Base-by-base conservation (phyloP, 768 basidiomycete genomes). In the Termitomyces sp. region DNA sequence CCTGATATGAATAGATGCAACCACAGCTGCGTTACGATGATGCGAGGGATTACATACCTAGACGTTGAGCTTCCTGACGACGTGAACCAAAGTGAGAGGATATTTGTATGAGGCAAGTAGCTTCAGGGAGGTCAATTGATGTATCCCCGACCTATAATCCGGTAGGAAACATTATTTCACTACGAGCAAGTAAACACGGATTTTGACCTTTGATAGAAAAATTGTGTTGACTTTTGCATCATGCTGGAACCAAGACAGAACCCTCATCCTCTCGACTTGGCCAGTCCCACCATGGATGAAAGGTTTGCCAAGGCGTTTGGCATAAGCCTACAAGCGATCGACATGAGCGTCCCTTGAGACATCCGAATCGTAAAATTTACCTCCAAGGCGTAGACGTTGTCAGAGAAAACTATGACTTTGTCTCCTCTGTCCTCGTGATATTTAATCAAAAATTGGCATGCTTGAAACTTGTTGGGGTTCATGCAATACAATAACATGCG, bases 391-490 rank as follows among this genome's bases (percentile, higher is more conserved):
- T 81, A 99, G 21, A 99, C 96, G 68, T 99, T 98, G 70, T 99
- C 97, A 2, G 95, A 98, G 66, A 99, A 99, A 1, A 99, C 97
- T 59, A 99, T 99, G 62, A 98, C 92, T 74, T 99, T 99, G 73
- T 99, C 97, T 8, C 97, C 97, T 61, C 97, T 82, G 62, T 88
- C 87, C 72, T 99, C 97, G 67, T 99, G 97, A 62, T 94, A 98
- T 66, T 94, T 91, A 75, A 99, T 98, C 59, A 99, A 77, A 70
- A 97, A 99, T 65, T 99, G 97, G 68, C 96, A 98, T 15, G 96
- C 93, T 71, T 99, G 97, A 71, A 99, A 98, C 76, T 99, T 99
- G 67, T 90, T 93, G 14, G 97, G 97, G 66, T 99, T 99, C 97
- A 98, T 99, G 79, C 93, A 98, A 67, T 98, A 98, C 7, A 99